Evolutionary conservation across 1,284 basidiomycete species (phyloP), one percentile per base, ranked within the genome.

Genomic region (Wallemia mellicola): DNA sequence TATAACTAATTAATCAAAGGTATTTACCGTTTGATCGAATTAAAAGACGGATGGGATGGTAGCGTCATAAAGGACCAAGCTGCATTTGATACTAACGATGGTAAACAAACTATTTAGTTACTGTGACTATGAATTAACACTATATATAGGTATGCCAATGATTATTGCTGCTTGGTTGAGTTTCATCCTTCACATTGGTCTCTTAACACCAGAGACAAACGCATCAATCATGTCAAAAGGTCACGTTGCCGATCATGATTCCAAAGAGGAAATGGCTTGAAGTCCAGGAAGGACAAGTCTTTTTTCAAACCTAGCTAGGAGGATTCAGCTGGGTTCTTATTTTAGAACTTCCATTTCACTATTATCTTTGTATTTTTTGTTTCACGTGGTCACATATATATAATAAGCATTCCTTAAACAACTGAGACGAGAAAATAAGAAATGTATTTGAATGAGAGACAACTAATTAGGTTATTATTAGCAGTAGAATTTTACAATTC

Each of bases 91-190:
- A 48, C 38, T 5, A 48, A 48, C 19, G 38, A 48, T 22, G 38
- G 38, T n/a, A n/a, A n/a, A n/a, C n/a, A n/a, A n/a, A n/a, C n/a
- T n/a, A n/a, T n/a, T n/a, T n/a, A n/a, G n/a, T n/a, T n/a, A n/a
- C n/a, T n/a, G n/a, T n/a, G n/a, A n/a, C n/a, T n/a, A n/a, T n/a
- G n/a, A n/a, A n/a, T n/a, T n/a, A n/a, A n/a, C n/a, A n/a, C n/a
- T n/a, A n/a, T n/a, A n/a, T n/a, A n/a, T n/a, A n/a, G n/a, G n/a
- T 48, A 48, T 48, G 38, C 38, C 38, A 48, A 48, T 48, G 38
- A n/a, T 48, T 48, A 48, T 48, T 15, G 38, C 38, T 48, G 38
- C 38, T 5, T 48, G 38, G 38, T 11, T 48, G 9, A 48, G 38
- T n/a, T 11, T 11, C 5, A 48, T 48, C n/a, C 19, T 48, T 11